Percentiles rank a stretch among this genome's conserved stretches.
These are phyloP conservation scores for Pythium biforme DNA, from an alignment of 352 stramenopile genomes.

Conservation along the genomic window DNA sequence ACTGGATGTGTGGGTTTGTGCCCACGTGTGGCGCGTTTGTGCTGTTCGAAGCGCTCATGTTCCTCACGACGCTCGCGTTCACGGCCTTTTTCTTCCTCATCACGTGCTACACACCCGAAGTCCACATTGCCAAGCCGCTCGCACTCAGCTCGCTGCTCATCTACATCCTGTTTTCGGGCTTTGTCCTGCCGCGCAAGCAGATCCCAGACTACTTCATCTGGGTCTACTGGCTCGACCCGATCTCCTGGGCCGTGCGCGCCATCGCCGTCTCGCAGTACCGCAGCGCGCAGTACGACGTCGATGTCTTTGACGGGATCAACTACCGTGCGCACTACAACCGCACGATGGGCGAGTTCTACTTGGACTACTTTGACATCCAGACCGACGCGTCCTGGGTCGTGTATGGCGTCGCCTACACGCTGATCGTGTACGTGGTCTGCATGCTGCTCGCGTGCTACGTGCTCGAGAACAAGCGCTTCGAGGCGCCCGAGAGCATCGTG, in stretches of 20 bases:
- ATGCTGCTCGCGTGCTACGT: slow-evolving; percentile 26
- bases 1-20: slow-evolving; percentile 73
- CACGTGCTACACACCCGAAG: slow-evolving; percentile 18
- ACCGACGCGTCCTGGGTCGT: slow-evolving; percentile 26
- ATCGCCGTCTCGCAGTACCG: slow-evolving; percentile 28
- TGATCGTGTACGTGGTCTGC: slow-evolving; percentile 29
- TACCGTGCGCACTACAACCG: slow-evolving; percentile 15
- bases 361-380: slow-evolving; percentile 29
- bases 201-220: slow-evolving; percentile 33
- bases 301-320: slow-evolving; percentile 26
- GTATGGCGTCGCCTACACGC: slow-evolving; percentile 28
- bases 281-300: slow-evolving; percentile 19
- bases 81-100: slow-evolving; percentile 33
- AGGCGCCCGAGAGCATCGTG: slow-evolving; percentile 23
- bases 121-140: slow-evolving; percentile 32
- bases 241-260: slow-evolving; percentile 33
- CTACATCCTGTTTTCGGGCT: slow-evolving; percentile 38
- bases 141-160: slow-evolving; percentile 26
- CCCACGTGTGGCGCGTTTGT: slow-evolving; percentile 38
- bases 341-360: slow-evolving; percentile 30
- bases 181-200: slow-evolving; percentile 27
- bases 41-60: slow-evolving; percentile 52
- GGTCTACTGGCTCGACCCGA: slow-evolving; percentile 42
- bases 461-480: slow-evolving; percentile 30
- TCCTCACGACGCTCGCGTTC: slow-evolving; percentile 40